Base-by-base conservation (phyloP, 1,139 yeast species). In the Kodamaea suecica region DNA sequence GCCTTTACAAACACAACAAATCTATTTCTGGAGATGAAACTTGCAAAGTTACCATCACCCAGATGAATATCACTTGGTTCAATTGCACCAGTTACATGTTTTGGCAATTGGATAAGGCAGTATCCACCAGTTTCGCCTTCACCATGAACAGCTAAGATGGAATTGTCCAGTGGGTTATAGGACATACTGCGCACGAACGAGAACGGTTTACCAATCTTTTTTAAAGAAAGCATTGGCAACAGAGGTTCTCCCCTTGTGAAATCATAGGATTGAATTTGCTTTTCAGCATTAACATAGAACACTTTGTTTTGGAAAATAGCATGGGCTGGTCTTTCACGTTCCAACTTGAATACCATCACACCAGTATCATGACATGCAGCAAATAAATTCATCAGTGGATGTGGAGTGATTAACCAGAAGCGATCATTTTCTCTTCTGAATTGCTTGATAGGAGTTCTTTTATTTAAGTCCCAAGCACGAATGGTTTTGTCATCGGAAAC, bases 351-450 rank as follows among this genome's bases (percentile, higher is more conserved):
- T 36, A 94, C 95, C 95, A 92, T 90, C 20, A 90, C 95, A 56
- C 99, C 99, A 10, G 88, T 76, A 61, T 94, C 98, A 62, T 92
- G 97, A 53, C 96, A 94, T 26, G 97, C 85, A 34, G 97, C 98
- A 66, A 92, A 90, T 53, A 92, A 73, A 59, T 92, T 92, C 61
- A 90, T 83, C 33, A 74, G 70, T 40, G 97, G 97, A 59, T 94
- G 99, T 31, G 88, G 76, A 14, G 90, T 81, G 48, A 92, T 73
- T 50, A 86, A 71, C 98, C 98, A 94, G 63, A 94, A 90, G 55
- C 97, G 78, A 61, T 92, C 98, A 51, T 80, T 76, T 49, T 92
- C 97, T 57, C 97, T 82, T 62, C 92, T 82, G 68, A 90, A 92
- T 59, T 88, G 95, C 59, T 90, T 92, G 31, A 94, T 87, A 4